Conservation (phyloP, 306 rosid species). For the Dryas drummondii region DNA sequence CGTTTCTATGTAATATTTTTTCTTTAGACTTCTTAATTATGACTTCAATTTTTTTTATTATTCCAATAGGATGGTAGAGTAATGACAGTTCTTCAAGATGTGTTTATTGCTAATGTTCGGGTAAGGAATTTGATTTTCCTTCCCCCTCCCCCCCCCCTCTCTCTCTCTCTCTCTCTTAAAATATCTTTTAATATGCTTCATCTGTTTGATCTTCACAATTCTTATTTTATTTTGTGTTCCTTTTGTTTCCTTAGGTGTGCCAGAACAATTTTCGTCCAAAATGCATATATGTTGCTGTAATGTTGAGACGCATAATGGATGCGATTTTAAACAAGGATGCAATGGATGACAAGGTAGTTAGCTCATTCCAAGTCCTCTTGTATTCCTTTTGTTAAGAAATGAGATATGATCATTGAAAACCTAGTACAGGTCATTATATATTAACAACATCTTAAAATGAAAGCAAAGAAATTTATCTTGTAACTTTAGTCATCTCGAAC, state of each 20-base stretch:
- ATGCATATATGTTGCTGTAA: constrained; percentile 87
- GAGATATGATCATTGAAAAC: background rate
- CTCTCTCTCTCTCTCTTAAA: constrained; percentile 14
- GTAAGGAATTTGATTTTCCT: constrained; percentile 37
- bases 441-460: too few species aligned
- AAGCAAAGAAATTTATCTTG: background rate
- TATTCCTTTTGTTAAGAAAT: background rate
- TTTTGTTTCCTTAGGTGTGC: constrained; percentile 46
- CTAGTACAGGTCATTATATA: background rate
- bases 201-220: constrained; percentile 9
- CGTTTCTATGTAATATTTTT: constrained; percentile 4
- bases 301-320: constrained; percentile 92
- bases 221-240: constrained; percentile 14
- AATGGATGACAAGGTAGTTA: constrained; percentile 89
- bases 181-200: constrained; percentile 8
- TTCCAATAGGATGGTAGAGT: constrained; percentile 59
- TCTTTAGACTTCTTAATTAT: constrained; percentile 19
- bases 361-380: background rate
- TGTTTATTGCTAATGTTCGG: constrained; percentile 79
- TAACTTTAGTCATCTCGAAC: background rate
- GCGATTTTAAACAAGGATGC: constrained; percentile 87
- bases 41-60: constrained; percentile 10
- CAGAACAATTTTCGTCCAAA: constrained; percentile 66
- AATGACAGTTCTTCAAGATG: constrained; percentile 53
- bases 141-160: background rate